Percentiles rank a stretch among this genome's conserved stretches.
Conservation (phyloP, 495 filamentous ascomycete genomes). For the Stereocaulon alpinum region DNA sequence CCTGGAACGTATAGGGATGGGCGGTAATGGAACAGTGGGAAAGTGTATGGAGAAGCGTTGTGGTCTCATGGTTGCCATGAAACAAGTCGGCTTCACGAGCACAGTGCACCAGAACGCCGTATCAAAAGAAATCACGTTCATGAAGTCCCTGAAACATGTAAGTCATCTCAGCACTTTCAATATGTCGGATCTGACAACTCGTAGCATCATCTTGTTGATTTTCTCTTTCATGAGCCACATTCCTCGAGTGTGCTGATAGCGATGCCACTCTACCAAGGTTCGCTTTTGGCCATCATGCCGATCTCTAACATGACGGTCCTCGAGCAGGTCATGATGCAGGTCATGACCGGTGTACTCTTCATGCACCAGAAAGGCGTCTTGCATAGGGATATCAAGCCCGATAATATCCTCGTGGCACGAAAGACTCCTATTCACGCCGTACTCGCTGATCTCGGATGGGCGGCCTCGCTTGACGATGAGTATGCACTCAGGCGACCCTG, state of each 20-base stretch:
- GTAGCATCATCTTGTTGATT: neutral
- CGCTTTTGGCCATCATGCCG: neutral
- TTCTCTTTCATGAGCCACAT: neutral
- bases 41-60: neutral
- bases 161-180: neutral
- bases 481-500: neutral
- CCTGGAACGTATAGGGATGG: neutral
- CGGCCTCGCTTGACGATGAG: neutral
- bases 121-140: neutral
- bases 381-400: constrained; percentile 3
- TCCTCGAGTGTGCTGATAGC: neutral
- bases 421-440: neutral
- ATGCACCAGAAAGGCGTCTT: neutral
- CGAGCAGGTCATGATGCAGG: constrained; percentile 1
- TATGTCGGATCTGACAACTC: neutral
- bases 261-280: constrained; percentile 2
- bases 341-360: neutral
- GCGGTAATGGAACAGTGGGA: neutral
- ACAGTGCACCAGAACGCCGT: neutral
- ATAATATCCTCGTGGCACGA: neutral
- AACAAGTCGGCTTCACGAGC: neutral
- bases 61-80: neutral
- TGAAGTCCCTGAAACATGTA: constrained; percentile 2
- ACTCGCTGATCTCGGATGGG: neutral
- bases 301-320: neutral